Evolutionary conservation across 441 rosid species (phyloP).

Genomic region (Capsella rubella): DNA sequence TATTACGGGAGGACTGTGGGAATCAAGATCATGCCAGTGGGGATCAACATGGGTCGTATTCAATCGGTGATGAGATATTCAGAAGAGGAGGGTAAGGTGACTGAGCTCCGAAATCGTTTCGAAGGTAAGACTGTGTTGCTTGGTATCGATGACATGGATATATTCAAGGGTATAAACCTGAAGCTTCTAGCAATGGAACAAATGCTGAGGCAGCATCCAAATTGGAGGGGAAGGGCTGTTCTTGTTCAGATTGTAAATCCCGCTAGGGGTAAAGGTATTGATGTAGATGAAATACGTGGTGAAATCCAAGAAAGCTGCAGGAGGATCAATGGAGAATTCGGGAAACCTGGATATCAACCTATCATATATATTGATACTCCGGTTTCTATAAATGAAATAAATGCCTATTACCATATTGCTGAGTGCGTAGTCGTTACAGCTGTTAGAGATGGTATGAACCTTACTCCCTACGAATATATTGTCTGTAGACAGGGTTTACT

Average conservation of each 20-base stretch:
- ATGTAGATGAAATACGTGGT: conserved; percentile 46
- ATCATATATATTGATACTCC: conserved; percentile 53
- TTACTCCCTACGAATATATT: conserved; percentile 60
- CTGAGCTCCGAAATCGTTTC: conserved; percentile 49
- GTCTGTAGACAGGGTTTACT: conserved; percentile 58
- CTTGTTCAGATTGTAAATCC: conserved; percentile 62
- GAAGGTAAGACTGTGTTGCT: conserved; percentile 60
- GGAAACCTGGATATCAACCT: conserved; percentile 61
- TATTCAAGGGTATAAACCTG: conserved; percentile 57
- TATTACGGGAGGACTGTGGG: conserved; percentile 55
- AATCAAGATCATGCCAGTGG: conserved; percentile 62
- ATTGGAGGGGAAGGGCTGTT: conserved; percentile 58
- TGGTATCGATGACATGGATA: conserved; percentile 60
- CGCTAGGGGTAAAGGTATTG: conserved; percentile 57
- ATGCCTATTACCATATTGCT: conserved; percentile 59
- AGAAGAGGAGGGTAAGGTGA: conserved; percentile 50
- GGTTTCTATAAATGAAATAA: conserved; percentile 48
- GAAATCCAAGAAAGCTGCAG: conserved; percentile 51
- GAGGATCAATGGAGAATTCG: conserved; percentile 56
- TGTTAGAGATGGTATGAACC: conserved; percentile 67
- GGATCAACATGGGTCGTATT: conserved; percentile 59
- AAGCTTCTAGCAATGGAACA: conserved; percentile 65
- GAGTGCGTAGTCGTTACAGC: conserved; percentile 65
- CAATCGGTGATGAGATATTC: conserved; percentile 54
- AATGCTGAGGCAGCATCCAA: conserved; percentile 54